Base-by-base conservation (phyloP, 2,329 filamentous ascomycete species). In the Diaporthe velutina region DNA sequence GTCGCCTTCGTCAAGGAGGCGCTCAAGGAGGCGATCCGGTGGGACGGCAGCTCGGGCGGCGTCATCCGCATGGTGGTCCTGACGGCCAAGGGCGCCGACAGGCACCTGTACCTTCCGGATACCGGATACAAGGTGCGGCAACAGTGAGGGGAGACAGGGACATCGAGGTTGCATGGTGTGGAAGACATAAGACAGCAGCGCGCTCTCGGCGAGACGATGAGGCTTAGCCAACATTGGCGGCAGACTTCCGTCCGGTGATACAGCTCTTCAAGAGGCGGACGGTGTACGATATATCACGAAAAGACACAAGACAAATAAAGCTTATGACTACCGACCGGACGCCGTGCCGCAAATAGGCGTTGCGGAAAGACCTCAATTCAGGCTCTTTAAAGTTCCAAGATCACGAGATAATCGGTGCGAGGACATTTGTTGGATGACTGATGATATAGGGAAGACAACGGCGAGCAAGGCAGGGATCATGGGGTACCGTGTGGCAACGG, bases 21-120 rank as follows among this genome's bases (percentile, higher is more conserved):
- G 42, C 88, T 99, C 82, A 88, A 91, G 81, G 96, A 99, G 89
- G 97, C 97, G 22, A 98, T 99, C 90, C 98, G 98, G 87, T 99
- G 97, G 97, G 97, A 99, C 83, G 97, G 97, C 78, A 98, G 96
- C 88, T 98, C 97, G 4, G 97, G 97, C 78, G 97, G 97, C 87
- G 97, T 99, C 76, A 99, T 99, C 81, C 92, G 97, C 80, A 95
- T 99, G 94, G 96, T 98, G 77, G 97, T 99, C 75, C 87, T 99
- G 85, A 99, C 96, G 77, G 92, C 92, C 80, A 92, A 94, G 82
- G 97, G 97, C 48, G 96, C 96, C 9, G 92, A 97, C 85, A 92
- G 97, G 86, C 97, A 98, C 88, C 86, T 99, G 83, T 99, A 98
- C 85, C 90, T 99, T 81, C 97, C 97, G 57, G 96, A 99, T 87